A percentile compares a stretch with the other conserved stretches of the same genome.
Conservation (phyloP, 768 basidiomycete genomes). For the Chiua virens region DNA sequence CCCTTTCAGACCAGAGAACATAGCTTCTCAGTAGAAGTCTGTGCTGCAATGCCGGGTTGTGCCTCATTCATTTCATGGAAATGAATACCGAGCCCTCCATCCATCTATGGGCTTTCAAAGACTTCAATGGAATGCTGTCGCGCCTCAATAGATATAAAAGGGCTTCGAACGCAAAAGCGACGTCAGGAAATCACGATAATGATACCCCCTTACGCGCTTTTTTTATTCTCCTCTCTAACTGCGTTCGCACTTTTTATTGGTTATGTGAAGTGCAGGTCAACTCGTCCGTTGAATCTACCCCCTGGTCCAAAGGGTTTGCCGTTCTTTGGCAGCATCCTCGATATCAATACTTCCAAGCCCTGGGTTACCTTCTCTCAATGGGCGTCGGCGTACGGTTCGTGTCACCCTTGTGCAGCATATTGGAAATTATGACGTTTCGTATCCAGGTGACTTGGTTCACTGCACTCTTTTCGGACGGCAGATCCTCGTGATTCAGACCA, state of each 20-base stretch:
- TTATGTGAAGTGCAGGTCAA: slow-evolving; percentile 12
- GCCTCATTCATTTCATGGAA: slow-evolving; percentile 9
- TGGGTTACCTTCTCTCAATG: slow-evolving; percentile 36
- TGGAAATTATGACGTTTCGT: neutral
- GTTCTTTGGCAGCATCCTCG: slow-evolving; percentile 27
- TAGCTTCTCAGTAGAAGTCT: slow-evolving; percentile 3
- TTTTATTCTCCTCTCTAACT: slow-evolving; percentile 4
- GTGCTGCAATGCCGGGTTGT: too few species aligned
- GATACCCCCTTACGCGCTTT: slow-evolving; percentile 6
- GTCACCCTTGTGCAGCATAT: neutral
- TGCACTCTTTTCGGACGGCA: slow-evolving; percentile 32
- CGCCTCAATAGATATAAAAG: slow-evolving; percentile 15
- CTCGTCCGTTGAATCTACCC: slow-evolving; percentile 12
- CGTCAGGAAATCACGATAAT: slow-evolving; percentile 2
- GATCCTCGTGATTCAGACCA: slow-evolving; percentile 35
- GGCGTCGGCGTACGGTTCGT: slow-evolving; percentile 27
- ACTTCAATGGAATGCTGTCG: neutral
- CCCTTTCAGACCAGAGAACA: neutral
- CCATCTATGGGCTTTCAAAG: slow-evolving; percentile 4
- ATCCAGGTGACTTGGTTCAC: slow-evolving; percentile 32
- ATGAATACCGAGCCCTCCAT: slow-evolving; percentile 7
- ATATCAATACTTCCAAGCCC: slow-evolving; percentile 25
- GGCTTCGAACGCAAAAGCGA: neutral
- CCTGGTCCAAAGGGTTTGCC: slow-evolving; percentile 35
- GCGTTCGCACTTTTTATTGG: slow-evolving; percentile 7